A percentile compares a stretch with the other conserved stretches of the same genome.
These are phyloP conservation scores for Colletotrichum acutatum DNA, from an alignment of 2,329 filamentous ascomycete species.

Conservation along the genomic window DNA sequence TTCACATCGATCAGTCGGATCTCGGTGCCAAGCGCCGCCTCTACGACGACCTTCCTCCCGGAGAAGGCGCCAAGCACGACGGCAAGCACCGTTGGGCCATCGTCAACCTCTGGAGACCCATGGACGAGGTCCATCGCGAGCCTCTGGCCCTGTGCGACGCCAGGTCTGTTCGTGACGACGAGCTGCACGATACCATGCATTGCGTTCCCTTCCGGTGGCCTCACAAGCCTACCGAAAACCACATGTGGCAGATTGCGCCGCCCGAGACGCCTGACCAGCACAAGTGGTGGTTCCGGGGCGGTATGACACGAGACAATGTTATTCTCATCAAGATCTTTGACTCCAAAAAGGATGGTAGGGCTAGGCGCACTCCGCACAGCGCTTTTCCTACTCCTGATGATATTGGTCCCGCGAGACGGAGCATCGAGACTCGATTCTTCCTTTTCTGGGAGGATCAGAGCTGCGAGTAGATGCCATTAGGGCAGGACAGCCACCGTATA, in stretches of 20 bases:
- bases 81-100: slow-evolving; percentile 30
- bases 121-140: slow-evolving; percentile 56
- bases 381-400: slow-evolving; percentile 81
- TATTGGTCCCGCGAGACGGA: slow-evolving; percentile 50
- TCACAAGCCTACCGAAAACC: slow-evolving; percentile 41
- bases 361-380: slow-evolving; percentile 74
- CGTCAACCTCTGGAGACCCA: slow-evolving; percentile 56
- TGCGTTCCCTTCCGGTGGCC: slow-evolving; percentile 39
- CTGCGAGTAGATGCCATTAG: slow-evolving; percentile 29
- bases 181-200: slow-evolving; percentile 42
- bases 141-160: slow-evolving; percentile 53
- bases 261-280: slow-evolving; percentile 41
- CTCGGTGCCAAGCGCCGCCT: slow-evolving; percentile 44
- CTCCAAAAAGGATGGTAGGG: slow-evolving; percentile 61
- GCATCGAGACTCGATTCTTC: slow-evolving; percentile 18
- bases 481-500: slow-evolving; percentile 36
- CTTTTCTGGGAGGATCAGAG: slow-evolving; percentile 22
- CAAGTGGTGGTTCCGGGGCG: slow-evolving; percentile 64
- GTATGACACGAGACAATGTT: slow-evolving; percentile 63
- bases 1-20: slow-evolving; percentile 69
- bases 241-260: slow-evolving; percentile 51
- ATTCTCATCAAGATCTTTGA: slow-evolving; percentile 72
- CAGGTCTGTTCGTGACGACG: slow-evolving; percentile 47
- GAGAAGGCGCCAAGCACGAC: slow-evolving; percentile 14
- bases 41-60: slow-evolving; percentile 13